Evolutionary conservation across 768 basidiomycete species (phyloP).

Genomic region (Sistotremastrum niveocremeum): DNA sequence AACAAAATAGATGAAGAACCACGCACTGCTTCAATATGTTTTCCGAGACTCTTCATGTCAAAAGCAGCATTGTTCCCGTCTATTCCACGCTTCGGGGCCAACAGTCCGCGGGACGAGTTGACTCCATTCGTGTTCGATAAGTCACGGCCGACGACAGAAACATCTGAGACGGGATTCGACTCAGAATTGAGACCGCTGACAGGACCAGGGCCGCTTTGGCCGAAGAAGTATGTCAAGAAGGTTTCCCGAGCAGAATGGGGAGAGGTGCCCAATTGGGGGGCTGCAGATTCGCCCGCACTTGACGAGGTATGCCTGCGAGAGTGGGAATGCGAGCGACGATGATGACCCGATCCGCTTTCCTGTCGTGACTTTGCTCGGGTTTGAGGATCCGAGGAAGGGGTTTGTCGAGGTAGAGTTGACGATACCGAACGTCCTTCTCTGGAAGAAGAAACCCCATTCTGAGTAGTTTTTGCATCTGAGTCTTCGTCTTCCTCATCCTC

Average conservation of each 20-base stretch:
- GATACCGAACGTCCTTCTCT: constrained; percentile 62
- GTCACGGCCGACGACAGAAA: not conserved
- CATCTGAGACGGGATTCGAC: constrained; percentile 1
- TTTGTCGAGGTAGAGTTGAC: constrained; percentile 33
- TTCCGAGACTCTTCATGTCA: constrained; percentile 98
- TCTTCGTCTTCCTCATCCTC: constrained; percentile 54
- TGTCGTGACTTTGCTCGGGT: constrained; percentile 11
- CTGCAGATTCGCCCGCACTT: constrained; percentile 24
- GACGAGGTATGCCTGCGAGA: constrained; percentile 12
- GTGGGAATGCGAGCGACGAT: constrained; percentile 23
- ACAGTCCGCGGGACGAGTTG: constrained; percentile 29
- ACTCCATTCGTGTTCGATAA: not conserved
- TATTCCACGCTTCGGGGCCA: constrained; percentile 51
- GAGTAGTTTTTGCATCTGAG: constrained; percentile 32
- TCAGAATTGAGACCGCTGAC: constrained; percentile 6
- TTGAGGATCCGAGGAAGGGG: not conserved
- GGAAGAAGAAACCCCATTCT: constrained; percentile 38
- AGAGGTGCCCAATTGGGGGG: constrained; percentile 23
- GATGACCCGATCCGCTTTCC: constrained; percentile 15
- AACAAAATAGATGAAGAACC: not conserved
- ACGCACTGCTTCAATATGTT: constrained; percentile 94
- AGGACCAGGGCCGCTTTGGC: constrained; percentile 72
- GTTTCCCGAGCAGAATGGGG: constrained; percentile 60
- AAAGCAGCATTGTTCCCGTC: constrained; percentile 78
- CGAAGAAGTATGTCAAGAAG: constrained; percentile 97